Conservation (phyloP, 31 red algal species). For the Endocladia muricata region DNA sequence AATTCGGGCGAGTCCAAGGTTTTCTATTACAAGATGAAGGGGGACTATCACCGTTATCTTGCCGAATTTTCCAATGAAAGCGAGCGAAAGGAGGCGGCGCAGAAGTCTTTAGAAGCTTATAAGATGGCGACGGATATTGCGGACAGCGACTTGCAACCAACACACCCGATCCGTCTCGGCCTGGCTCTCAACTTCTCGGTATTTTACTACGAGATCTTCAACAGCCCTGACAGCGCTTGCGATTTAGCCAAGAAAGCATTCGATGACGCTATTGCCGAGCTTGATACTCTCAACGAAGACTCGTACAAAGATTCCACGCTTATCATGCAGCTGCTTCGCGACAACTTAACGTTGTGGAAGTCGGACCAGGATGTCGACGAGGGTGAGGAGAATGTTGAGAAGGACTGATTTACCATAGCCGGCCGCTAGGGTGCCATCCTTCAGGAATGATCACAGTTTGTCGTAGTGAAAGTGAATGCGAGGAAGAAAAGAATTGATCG, state of each 20-base stretch:
- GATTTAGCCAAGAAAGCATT: slow-evolving; percentile 94
- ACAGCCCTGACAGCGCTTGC: slow-evolving; percentile 92
- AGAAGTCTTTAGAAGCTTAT: slow-evolving; percentile 88
- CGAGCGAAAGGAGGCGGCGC: slow-evolving; percentile 78
- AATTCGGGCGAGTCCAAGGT: slow-evolving; percentile 86
- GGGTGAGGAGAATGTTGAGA: slow-evolving; percentile 56
- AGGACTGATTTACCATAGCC: too few relatives aligned
- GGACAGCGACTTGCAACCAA: slow-evolving; percentile 68
- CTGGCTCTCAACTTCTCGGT: slow-evolving; percentile 98
- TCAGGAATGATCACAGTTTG: too few relatives aligned
- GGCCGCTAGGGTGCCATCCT: too few relatives aligned
- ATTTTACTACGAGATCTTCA: slow-evolving; percentile 97
- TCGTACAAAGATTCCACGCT: slow-evolving; percentile 96
- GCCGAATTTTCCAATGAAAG: slow-evolving; percentile 85
- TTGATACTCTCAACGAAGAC: slow-evolving; percentile 91
- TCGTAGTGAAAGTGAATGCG: too few relatives aligned
- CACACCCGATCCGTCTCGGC: slow-evolving; percentile 95
- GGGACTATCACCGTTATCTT: slow-evolving; percentile 96
- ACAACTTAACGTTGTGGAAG: slow-evolving; percentile 96
- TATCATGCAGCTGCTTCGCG: slow-evolving; percentile 98
- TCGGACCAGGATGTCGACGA: slow-evolving; percentile 68
- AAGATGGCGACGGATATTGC: slow-evolving; percentile 87
- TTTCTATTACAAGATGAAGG: slow-evolving; percentile 95
- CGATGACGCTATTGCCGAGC: slow-evolving; percentile 96
- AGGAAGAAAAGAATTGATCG: too few relatives aligned